Conservation (phyloP, 805 yeast genomes). For the Lipomyces mesembrius region DNA sequence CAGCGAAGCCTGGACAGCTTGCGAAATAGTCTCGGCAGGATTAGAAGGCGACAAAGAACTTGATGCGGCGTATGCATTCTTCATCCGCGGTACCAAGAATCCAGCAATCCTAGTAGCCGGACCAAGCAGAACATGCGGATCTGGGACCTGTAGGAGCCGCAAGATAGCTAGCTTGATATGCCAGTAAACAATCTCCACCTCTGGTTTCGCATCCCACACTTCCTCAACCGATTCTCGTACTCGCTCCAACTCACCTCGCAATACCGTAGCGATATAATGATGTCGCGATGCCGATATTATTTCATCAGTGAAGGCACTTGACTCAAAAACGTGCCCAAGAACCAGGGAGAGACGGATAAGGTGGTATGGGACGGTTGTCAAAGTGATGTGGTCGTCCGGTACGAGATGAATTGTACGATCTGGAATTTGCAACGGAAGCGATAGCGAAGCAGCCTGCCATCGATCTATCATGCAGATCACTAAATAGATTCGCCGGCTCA, state of each 20-base stretch:
- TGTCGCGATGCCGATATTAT: conserved; percentile 9
- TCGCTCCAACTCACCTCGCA: conserved; percentile 38
- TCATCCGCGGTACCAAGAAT: conserved; percentile 17
- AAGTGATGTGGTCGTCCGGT: conserved; percentile 30
- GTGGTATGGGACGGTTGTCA: conserved; percentile 30
- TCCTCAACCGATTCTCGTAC: conserved; percentile 39
- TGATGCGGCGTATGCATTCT: conserved; percentile 16
- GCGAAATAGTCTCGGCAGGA: neutral
- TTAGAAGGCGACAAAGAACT: conserved; percentile 24
- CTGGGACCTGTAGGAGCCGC: conserved; percentile 30
- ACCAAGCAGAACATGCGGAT: conserved; percentile 35
- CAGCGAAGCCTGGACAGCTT: neutral
- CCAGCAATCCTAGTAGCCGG: conserved; percentile 36
- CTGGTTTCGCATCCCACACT: conserved; percentile 35
- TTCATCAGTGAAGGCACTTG: conserved; percentile 28
- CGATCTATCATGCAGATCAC: conserved; percentile 43
- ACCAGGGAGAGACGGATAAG: conserved; percentile 37
- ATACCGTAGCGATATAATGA: conserved; percentile 23
- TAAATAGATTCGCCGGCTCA: conserved; percentile 41
- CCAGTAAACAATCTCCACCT: conserved; percentile 36
- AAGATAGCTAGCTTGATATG: conserved; percentile 34
- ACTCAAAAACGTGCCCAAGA: conserved; percentile 37
- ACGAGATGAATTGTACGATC: conserved; percentile 36
- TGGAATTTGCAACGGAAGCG: conserved; percentile 40
- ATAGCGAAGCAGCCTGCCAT: conserved; percentile 39